Conservation (phyloP, 257 asterid genomes). For the Anisodus tanguticus region DNA sequence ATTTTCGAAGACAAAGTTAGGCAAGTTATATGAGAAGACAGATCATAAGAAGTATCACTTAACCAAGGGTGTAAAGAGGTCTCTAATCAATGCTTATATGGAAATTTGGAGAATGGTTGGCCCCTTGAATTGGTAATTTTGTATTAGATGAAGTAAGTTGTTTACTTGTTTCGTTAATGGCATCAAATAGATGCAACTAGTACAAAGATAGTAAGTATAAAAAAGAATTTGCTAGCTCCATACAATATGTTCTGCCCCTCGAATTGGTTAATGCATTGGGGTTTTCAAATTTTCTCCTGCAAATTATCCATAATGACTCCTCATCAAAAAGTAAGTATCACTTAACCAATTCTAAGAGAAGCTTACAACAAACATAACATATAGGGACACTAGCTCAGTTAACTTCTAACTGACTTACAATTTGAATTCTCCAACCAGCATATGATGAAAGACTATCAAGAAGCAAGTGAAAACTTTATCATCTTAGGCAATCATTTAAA, state of each 20-base stretch:
- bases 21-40: background rate
- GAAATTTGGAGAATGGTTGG: conserved; percentile 56
- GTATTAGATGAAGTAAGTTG: background rate
- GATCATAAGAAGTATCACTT: background rate
- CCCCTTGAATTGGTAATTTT: conserved; percentile 35
- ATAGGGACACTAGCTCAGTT: background rate
- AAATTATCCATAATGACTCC: background rate
- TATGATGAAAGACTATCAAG: background rate
- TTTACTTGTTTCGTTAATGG: background rate
- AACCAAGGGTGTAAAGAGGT: conserved; percentile 26
- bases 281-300: conserved; percentile 57
- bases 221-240: background rate
- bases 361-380: background rate
- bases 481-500: background rate
- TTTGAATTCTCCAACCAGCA: background rate
- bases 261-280: conserved; percentile 42
- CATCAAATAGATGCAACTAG: background rate
- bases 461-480: conserved; percentile 22
- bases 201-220: background rate
- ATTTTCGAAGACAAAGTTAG: background rate
- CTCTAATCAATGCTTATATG: conserved; percentile 43
- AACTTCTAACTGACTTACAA: background rate
- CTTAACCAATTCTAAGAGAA: background rate
- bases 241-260: conserved; percentile 35
- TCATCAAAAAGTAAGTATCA: background rate